Conservation (phyloP, 306 rosid genomes). For the Geum urbanum region DNA sequence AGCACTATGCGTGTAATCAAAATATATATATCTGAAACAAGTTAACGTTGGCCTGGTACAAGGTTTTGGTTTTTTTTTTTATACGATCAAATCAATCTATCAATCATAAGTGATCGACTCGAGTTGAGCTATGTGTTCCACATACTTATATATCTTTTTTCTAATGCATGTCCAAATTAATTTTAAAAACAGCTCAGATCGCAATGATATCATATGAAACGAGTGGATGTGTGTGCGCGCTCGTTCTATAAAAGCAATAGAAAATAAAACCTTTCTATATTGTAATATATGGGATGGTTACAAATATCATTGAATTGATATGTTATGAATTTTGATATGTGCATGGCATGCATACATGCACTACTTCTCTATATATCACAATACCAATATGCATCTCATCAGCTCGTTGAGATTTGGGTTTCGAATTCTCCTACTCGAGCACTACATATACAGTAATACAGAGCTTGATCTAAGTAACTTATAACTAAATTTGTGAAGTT, state of each 20-base stretch:
- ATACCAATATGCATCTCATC: not conserved
- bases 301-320: not conserved
- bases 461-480: no score
- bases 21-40: not conserved
- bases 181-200: not conserved
- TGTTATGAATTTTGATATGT: not conserved
- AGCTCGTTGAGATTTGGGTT: not conserved
- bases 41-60: not conserved
- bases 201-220: conserved; percentile 7
- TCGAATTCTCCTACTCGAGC: no score
- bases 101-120: not conserved
- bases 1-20: not conserved
- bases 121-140: not conserved
- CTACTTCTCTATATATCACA: no score
- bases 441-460: no score
- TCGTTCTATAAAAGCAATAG: not conserved
- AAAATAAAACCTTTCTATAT: not conserved
- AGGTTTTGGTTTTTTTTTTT: not conserved
- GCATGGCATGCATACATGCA: no score
- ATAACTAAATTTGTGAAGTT: no score
- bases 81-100: not conserved
- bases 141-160: not conserved
- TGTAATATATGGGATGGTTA: not conserved
- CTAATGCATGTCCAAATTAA: not conserved
- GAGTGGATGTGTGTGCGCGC: not conserved